Conservation (phyloP, 2,329 filamentous ascomycete species). For the Monosporascus cannonballus region DNA sequence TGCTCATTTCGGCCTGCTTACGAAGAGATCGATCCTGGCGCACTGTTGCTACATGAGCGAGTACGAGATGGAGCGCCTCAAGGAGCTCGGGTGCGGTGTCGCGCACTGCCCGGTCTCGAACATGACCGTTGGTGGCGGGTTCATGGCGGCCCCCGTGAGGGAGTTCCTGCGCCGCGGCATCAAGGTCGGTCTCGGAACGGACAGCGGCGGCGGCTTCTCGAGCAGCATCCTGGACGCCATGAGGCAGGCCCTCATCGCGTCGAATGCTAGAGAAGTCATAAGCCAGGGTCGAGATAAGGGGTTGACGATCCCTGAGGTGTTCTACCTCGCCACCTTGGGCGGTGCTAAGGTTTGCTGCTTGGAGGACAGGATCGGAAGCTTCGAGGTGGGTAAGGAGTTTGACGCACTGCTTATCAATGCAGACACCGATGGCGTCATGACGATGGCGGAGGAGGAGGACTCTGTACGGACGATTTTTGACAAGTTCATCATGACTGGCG, state of each 20-base stretch:
- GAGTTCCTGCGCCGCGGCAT: slow-evolving; percentile 51
- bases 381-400: slow-evolving; percentile 55
- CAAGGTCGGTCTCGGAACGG: slow-evolving; percentile 62
- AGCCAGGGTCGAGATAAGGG: slow-evolving; percentile 35
- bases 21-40: slow-evolving; percentile 52
- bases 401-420: slow-evolving; percentile 48
- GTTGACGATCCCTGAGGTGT: slow-evolving; percentile 45
- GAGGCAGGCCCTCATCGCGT: slow-evolving; percentile 51
- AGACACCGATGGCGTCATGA: slow-evolving; percentile 36
- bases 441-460: slow-evolving; percentile 46
- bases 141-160: slow-evolving; percentile 55
- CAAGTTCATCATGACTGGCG: slow-evolving; percentile 61
- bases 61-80: slow-evolving; percentile 45
- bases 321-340: slow-evolving; percentile 55
- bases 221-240: slow-evolving; percentile 53
- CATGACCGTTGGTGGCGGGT: slow-evolving; percentile 55
- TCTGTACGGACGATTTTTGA: slow-evolving; percentile 43
- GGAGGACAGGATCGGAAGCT: slow-evolving; percentile 47
- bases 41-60: slow-evolving; percentile 59
- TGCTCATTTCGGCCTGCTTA: slow-evolving; percentile 47
- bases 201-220: slow-evolving; percentile 58
- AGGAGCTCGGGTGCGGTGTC: slow-evolving; percentile 46
- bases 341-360: slow-evolving; percentile 54
- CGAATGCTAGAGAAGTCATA: slow-evolving; percentile 39
- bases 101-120: slow-evolving; percentile 61